These are phyloP conservation scores for Paraphaeosphaeria minitans DNA, from an alignment of 2,329 filamentous ascomycete genomes.

Conservation along the genomic window DNA sequence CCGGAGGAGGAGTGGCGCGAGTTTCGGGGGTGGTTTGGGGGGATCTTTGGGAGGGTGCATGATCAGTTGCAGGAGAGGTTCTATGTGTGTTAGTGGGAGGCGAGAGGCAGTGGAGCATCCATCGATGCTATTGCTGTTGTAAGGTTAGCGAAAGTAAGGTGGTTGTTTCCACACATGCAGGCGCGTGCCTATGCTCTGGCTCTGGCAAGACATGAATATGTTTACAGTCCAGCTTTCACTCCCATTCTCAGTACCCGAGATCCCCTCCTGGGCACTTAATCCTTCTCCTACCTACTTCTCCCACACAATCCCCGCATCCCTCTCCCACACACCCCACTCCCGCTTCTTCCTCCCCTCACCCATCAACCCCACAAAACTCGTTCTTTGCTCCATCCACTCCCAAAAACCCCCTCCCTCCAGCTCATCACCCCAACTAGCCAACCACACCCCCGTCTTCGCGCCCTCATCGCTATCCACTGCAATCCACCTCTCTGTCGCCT, in stretches of 20 bases:
- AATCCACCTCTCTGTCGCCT: neutral
- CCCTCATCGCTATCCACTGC: neutral
- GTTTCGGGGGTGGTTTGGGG: conserved; percentile 55
- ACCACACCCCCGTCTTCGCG: neutral
- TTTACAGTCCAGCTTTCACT: too few species aligned
- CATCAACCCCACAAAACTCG: neutral
- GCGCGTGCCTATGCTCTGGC: too few species aligned
- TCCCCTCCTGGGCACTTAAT: neutral
- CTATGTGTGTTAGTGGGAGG: too few species aligned
- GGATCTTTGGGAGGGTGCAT: too few species aligned
- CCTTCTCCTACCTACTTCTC: conserved; percentile 44
- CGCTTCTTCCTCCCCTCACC: neutral
- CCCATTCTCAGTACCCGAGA: too few species aligned
- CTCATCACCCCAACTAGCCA: neutral
- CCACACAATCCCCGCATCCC: neutral
- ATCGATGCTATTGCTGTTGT: conserved; percentile 35
- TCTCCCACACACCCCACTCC: neutral
- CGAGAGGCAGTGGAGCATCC: too few species aligned
- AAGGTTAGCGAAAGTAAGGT: conserved; percentile 53
- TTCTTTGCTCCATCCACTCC: neutral
- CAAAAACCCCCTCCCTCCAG: neutral
- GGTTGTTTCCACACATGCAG: too few species aligned
- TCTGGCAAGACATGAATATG: too few species aligned
- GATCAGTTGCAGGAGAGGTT: too few species aligned
- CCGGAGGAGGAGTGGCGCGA: conserved; percentile 55